A percentile compares a stretch with the other conserved stretches of the same genome.
These are phyloP conservation scores for Crithidia expoeki DNA, from an alignment of 208 protist genomes.

Conservation along the genomic window DNA sequence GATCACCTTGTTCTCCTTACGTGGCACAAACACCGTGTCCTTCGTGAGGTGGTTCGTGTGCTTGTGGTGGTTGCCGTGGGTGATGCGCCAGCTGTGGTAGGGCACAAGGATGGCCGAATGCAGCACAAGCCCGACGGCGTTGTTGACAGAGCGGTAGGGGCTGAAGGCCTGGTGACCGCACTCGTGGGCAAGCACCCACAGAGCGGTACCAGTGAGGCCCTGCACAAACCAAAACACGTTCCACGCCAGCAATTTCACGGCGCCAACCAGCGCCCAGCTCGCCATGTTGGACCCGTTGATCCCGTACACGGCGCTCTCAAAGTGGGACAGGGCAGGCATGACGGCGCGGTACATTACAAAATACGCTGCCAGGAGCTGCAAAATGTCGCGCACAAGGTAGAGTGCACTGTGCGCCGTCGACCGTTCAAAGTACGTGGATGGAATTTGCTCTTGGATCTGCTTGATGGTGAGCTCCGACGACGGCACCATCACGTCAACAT, in stretches of 20 bases:
- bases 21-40: constrained; percentile 88
- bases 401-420: constrained; percentile 40
- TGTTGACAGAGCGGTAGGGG: constrained; percentile 74
- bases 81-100: constrained; percentile 94
- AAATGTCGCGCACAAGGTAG: constrained; percentile 72
- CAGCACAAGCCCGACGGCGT: constrained; percentile 86
- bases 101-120: constrained; percentile 92
- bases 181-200: constrained; percentile 96
- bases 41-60: constrained; percentile 94
- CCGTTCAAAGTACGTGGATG: constrained; percentile 76
- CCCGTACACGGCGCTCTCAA: constrained; percentile 33
- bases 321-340: constrained; percentile 34
- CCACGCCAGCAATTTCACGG: constrained; percentile 56
- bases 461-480: constrained; percentile 65
- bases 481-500: constrained; percentile 71
- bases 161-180: constrained; percentile 95
- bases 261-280: constrained; percentile 25
- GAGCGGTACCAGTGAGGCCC: constrained; percentile 82
- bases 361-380: constrained; percentile 57
- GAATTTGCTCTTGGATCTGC: constrained; percentile 79
- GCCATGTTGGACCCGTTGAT: constrained; percentile 2
- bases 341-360: constrained; percentile 58
- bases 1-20: constrained; percentile 60
- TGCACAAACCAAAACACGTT: constrained; percentile 83
- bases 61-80: constrained; percentile 94